phyloP scores from a whole-genome alignment of 2,329 filamentous ascomycete genomes.

The Lojkania enalia region DNA sequence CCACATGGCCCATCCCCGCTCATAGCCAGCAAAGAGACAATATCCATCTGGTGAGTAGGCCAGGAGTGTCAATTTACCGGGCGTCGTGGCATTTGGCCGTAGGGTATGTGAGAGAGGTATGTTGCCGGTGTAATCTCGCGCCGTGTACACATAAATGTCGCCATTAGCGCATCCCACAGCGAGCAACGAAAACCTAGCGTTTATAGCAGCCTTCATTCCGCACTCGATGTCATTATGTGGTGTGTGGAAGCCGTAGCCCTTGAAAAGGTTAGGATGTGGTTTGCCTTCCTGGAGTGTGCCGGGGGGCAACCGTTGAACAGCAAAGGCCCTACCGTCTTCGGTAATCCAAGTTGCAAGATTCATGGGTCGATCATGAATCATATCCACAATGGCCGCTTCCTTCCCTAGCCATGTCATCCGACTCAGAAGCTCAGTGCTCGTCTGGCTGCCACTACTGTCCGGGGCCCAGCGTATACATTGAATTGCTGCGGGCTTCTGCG shows the following conservation, averaged over 20 bases:
- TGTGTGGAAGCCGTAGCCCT: constrained; percentile 86
- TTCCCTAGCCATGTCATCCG: constrained; percentile 85
- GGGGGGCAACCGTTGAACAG: constrained; percentile 70
- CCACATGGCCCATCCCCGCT: constrained; percentile 93
- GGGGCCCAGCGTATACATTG: constrained; percentile 96
- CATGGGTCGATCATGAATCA: constrained; percentile 96
- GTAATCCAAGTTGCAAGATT: constrained; percentile 93
- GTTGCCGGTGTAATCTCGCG: constrained; percentile 90
- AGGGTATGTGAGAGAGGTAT: constrained; percentile 85
- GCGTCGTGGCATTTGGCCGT: constrained; percentile 67
- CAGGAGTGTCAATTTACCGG: constrained; percentile 74
- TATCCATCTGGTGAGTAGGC: constrained; percentile 94
- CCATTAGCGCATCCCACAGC: constrained; percentile 83
- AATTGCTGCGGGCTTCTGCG: constrained; percentile 86
- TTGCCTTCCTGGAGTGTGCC: constrained; percentile 46
- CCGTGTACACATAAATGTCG: constrained; percentile 84
- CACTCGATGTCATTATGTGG: constrained; percentile 63
- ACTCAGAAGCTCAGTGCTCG: constrained; percentile 84
- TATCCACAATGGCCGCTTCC: constrained; percentile 74
- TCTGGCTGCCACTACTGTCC: constrained; percentile 79
- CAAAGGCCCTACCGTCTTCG: constrained; percentile 83
- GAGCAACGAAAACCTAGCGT: constrained; percentile 91
- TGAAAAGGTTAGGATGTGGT: constrained; percentile 70
- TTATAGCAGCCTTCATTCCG: constrained; percentile 79
- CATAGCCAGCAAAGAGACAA: constrained; percentile 90